A percentile compares a stretch with the other conserved stretches of the same genome.
phyloP scores from a whole-genome alignment of 352 stramenopile genomes.

The Phytophthora idaei region DNA sequence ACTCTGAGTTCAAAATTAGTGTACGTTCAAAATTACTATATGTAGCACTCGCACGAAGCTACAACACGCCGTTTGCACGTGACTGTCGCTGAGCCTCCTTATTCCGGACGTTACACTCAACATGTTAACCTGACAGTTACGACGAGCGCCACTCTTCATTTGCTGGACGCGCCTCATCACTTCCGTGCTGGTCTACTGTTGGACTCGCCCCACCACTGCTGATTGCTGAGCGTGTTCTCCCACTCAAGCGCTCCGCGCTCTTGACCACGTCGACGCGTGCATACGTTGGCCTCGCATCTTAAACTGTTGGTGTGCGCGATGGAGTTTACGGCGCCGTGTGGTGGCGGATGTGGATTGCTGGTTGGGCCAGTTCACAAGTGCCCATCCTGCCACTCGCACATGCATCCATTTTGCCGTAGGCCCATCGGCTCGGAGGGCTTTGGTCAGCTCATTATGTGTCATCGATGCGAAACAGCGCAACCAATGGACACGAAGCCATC shows the following conservation, averaged over 20 bases:
- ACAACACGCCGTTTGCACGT: neutral
- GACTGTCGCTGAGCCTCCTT: too few species aligned
- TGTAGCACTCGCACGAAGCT: neutral
- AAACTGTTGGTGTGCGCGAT: neutral
- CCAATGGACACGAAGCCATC: neutral
- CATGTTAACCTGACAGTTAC: neutral
- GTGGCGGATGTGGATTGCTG: neutral
- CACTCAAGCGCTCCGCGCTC: too few species aligned
- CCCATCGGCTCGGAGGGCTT: neutral
- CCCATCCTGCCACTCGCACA: neutral
- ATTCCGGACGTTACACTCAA: neutral
- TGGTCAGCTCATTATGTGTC: neutral
- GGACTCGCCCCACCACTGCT: too few species aligned
- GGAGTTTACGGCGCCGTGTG: neutral
- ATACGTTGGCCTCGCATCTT: neutral
- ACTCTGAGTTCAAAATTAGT: neutral
- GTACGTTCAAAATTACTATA: neutral
- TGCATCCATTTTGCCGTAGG: neutral
- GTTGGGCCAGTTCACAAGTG: neutral
- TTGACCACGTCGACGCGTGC: too few species aligned
- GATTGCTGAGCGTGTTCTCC: too few species aligned
- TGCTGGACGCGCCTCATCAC: too few species aligned
- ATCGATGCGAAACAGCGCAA: slow-evolving; percentile 1
- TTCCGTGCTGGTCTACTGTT: too few species aligned
- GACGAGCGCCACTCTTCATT: too few species aligned